These are phyloP conservation scores for Panellus pusillus DNA, from an alignment of 768 basidiomycete species.

Conservation along the genomic window DNA sequence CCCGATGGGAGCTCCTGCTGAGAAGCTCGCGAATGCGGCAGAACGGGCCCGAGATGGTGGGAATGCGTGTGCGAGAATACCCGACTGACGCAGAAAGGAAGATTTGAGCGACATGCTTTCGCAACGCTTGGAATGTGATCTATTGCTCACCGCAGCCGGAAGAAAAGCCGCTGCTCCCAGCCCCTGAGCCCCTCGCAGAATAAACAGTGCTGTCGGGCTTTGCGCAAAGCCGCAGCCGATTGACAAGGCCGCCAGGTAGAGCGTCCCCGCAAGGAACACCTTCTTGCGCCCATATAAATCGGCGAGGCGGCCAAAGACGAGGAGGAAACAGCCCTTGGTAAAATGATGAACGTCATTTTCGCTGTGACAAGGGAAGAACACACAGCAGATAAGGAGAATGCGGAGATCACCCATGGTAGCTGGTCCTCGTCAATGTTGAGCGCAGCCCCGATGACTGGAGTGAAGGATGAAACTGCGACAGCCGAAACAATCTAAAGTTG, in stretches of 20 bases:
- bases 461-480: conserved; percentile 25
- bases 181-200: conserved; percentile 65
- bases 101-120: not conserved
- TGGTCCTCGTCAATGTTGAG: conserved; percentile 40
- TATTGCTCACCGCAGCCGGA: conserved; percentile 50
- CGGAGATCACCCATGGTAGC: conserved; percentile 53
- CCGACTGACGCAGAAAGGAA: conserved; percentile 39
- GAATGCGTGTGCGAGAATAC: conserved; percentile 67
- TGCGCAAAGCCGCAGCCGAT: conserved; percentile 53
- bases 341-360: not conserved
- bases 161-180: conserved; percentile 59
- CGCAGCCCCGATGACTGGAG: conserved; percentile 34
- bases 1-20: conserved; percentile 72
- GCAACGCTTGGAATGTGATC: not conserved
- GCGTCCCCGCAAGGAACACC: conserved; percentile 51
- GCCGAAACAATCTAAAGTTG: too few relatives aligned
- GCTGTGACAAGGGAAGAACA: conserved; percentile 6
- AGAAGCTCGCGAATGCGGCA: conserved; percentile 66
- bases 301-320: conserved; percentile 61
- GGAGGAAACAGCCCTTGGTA: conserved; percentile 56
- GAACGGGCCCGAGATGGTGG: conserved; percentile 52
- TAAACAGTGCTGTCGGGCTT: conserved; percentile 47
- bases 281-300: conserved; percentile 63
- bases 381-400: conserved; percentile 51
- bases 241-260: conserved; percentile 42